phyloP scores from a whole-genome alignment of 306 rosid genomes.

The Canavalia gladiata region DNA sequence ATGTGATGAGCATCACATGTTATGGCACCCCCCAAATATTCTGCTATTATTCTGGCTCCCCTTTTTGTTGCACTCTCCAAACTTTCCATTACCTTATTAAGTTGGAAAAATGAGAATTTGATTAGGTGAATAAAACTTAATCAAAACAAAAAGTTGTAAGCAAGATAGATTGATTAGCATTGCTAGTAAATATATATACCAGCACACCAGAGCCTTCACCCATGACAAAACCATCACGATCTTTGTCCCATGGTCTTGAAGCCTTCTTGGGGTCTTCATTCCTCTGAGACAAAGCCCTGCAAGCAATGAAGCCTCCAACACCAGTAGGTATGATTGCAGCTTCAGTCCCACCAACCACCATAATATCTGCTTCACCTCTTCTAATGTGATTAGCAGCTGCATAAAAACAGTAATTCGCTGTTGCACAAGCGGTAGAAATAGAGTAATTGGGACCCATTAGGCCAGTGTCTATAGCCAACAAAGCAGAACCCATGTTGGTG shows the following conservation, averaged over 20 bases:
- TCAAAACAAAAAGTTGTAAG: background rate
- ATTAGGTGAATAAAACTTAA: background rate
- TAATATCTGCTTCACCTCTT: slow-evolving; percentile 82
- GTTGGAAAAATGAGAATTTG: slow-evolving; percentile 1
- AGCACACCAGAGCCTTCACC: slow-evolving; percentile 84
- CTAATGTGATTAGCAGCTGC: slow-evolving; percentile 79
- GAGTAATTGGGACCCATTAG: slow-evolving; percentile 80
- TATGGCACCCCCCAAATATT: slow-evolving; percentile 77
- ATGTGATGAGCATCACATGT: slow-evolving; percentile 86
- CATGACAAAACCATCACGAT: slow-evolving; percentile 81
- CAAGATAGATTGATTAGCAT: background rate
- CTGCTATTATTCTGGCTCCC: slow-evolving; percentile 70
- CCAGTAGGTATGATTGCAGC: slow-evolving; percentile 65
- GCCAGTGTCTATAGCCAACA: slow-evolving; percentile 77
- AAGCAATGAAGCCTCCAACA: slow-evolving; percentile 76
- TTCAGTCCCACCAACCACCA: slow-evolving; percentile 81
- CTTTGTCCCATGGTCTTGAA: slow-evolving; percentile 82
- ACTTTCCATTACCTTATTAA: slow-evolving; percentile 72
- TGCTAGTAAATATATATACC: slow-evolving; percentile 44
- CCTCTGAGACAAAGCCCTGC: slow-evolving; percentile 80
- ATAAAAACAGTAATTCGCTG: slow-evolving; percentile 72
- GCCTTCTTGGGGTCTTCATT: slow-evolving; percentile 72
- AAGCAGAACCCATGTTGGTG: slow-evolving; percentile 76
- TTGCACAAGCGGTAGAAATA: slow-evolving; percentile 86
- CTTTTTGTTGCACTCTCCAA: slow-evolving; percentile 76